Conservation (phyloP, 371 early-diverging fungal genomes). For the Synchytrium microbalum region DNA sequence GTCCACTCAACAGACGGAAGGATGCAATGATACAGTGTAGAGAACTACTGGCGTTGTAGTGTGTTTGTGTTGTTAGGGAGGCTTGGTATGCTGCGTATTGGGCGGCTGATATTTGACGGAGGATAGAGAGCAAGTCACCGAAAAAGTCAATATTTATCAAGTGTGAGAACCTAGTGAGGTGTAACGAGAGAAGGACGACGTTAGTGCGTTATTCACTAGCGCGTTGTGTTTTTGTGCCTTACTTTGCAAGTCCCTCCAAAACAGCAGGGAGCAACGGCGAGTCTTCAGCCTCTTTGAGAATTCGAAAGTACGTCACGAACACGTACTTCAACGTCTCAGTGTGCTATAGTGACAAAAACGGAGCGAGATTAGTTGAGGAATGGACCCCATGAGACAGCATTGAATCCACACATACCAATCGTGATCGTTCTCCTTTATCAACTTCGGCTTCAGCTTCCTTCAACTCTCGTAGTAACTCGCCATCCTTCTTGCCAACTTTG, state of each 20-base stretch:
- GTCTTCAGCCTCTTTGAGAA: conserved; percentile 73
- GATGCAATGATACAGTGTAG: conserved; percentile 83
- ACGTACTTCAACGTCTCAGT: conserved; percentile 86
- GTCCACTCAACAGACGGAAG: conserved; percentile 75
- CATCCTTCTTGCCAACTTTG: conserved; percentile 63
- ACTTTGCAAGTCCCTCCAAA: conserved; percentile 80
- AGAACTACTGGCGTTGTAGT: conserved; percentile 47
- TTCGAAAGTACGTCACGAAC: conserved; percentile 87
- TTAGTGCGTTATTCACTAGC: conserved; percentile 7
- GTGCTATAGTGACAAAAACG: conserved; percentile 40
- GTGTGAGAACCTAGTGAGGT: conserved; percentile 64
- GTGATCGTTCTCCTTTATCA: conserved; percentile 62
- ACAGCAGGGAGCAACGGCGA: conserved; percentile 75
- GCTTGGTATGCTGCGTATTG: conserved; percentile 34
- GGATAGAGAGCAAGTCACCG: conserved; percentile 70
- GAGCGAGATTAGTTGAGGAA: neutral
- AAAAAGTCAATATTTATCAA: conserved; percentile 92
- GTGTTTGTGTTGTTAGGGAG: conserved; percentile 16
- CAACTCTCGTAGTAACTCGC: conserved; percentile 68
- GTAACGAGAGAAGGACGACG: no score
- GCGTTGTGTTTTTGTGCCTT: conserved; percentile 20
- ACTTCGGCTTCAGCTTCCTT: conserved; percentile 76
- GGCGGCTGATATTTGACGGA: conserved; percentile 68
- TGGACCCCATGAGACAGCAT: neutral
- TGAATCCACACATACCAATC: conserved; percentile 42